phyloP scores from a whole-genome alignment of 2,329 filamentous ascomycete species.

The Aureobasidium sp. region DNA sequence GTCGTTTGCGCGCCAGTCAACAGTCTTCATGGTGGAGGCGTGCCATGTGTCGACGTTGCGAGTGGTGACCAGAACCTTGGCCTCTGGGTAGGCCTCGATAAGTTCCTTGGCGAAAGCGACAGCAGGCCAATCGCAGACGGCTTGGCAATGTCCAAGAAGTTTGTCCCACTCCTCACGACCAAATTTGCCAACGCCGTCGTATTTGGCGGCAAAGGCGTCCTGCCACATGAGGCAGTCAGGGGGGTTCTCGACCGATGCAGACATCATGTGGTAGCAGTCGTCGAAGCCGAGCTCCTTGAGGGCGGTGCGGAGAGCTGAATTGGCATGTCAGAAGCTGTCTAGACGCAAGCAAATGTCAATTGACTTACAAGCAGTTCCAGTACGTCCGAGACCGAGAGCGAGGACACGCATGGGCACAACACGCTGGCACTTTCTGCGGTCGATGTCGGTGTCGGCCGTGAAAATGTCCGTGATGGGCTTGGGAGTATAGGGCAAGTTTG shows the following conservation, averaged over 20 bases:
- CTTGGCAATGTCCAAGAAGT: slow-evolving; percentile 57
- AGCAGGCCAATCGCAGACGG: slow-evolving; percentile 63
- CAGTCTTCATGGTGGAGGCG: slow-evolving; percentile 57
- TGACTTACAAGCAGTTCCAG: slow-evolving; percentile 59
- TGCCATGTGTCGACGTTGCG: slow-evolving; percentile 61
- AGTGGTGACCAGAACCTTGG: slow-evolving; percentile 62
- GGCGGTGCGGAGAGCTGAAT: slow-evolving; percentile 54
- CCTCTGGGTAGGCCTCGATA: slow-evolving; percentile 64
- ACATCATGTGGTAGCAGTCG: slow-evolving; percentile 70
- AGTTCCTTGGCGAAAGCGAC: slow-evolving; percentile 63
- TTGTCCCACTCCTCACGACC: slow-evolving; percentile 63
- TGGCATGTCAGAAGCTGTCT: background rate
- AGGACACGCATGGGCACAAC: slow-evolving; percentile 67
- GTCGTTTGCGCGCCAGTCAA: slow-evolving; percentile 61
- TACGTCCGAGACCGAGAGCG: slow-evolving; percentile 61
- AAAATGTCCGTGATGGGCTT: slow-evolving; percentile 54
- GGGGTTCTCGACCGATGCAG: slow-evolving; percentile 60
- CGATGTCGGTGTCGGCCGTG: slow-evolving; percentile 61
- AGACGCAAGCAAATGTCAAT: background rate
- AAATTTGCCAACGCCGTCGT: slow-evolving; percentile 54
- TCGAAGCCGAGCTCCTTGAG: slow-evolving; percentile 60
- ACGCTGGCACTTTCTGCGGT: slow-evolving; percentile 57
- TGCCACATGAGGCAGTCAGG: slow-evolving; percentile 64
- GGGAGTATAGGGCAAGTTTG: slow-evolving; percentile 32
- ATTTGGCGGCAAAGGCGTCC: slow-evolving; percentile 59